Conservation (phyloP, 1,139 yeast genomes). For the Hansenula anomala region DNA sequence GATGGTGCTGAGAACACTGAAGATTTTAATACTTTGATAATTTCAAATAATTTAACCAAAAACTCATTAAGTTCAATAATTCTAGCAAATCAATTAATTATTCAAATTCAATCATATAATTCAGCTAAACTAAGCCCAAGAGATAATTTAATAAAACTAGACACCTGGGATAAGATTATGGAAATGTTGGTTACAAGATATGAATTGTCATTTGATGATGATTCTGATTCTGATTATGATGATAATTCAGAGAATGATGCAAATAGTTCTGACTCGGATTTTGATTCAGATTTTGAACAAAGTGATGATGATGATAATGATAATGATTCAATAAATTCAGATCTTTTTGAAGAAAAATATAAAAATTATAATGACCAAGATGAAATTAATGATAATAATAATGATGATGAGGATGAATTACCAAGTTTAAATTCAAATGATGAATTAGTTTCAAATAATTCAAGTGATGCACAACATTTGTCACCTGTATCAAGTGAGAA, state of each 20-base stretch:
- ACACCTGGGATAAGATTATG: slow-evolving; percentile 21
- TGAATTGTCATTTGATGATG: slow-evolving; percentile 10
- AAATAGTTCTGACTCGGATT: slow-evolving; percentile 11
- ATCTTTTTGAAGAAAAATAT: too few species aligned
- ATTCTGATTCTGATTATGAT: slow-evolving; percentile 1
- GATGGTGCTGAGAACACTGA: too few species aligned
- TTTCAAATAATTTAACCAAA: slow-evolving; percentile 6
- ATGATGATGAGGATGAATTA: not conserved
- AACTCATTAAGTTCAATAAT: slow-evolving; percentile 5
- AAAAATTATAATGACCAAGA: not conserved
- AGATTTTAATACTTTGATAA: slow-evolving; percentile 3
- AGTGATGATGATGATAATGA: slow-evolving; percentile 1
- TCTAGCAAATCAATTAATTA: slow-evolving; percentile 9
- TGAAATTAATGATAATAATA: not conserved
- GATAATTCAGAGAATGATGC: slow-evolving; percentile 8
- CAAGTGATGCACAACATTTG: too few species aligned
- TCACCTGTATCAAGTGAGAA: not conserved
- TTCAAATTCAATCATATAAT: slow-evolving; percentile 4
- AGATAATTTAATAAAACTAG: slow-evolving; percentile 1
- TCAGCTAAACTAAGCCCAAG: not conserved
- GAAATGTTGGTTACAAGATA: slow-evolving; percentile 14
- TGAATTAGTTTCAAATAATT: not conserved
- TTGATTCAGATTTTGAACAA: slow-evolving; percentile 11
- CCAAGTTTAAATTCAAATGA: slow-evolving; percentile 1
- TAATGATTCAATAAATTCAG: too few species aligned